phyloP scores from a whole-genome alignment of 1,284 basidiomycete genomes.

The Papiliotrema flavescens region DNA sequence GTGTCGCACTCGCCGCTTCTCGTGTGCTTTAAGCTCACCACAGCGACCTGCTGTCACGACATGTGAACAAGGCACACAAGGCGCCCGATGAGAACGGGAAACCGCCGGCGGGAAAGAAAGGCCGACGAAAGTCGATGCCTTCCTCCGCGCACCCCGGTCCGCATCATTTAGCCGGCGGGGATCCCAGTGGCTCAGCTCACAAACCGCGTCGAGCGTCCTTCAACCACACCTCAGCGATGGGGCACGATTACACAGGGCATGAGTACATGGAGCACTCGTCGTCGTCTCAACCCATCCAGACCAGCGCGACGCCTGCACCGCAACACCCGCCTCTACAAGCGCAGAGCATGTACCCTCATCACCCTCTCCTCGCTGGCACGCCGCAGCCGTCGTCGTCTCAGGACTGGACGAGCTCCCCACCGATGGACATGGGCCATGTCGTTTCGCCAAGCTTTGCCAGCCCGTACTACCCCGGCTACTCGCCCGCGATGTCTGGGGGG shows the following conservation, averaged over 20 bases:
- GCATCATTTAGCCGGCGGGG: neutral
- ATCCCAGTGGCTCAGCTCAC: neutral
- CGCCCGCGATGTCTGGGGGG: neutral
- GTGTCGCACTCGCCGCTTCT: constrained; percentile 20
- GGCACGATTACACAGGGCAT: neutral
- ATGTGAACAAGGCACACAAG: constrained; percentile 80
- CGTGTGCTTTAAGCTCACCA: neutral
- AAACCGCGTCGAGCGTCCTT: neutral
- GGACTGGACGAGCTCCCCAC: neutral
- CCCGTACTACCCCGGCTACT: neutral
- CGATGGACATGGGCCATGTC: neutral
- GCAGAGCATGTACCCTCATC: constrained; percentile 42
- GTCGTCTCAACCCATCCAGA: neutral
- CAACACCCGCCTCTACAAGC: constrained; percentile 25
- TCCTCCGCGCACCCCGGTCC: neutral
- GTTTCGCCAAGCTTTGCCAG: neutral
- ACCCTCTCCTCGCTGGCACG: constrained; percentile 27
- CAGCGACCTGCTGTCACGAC: constrained; percentile 79
- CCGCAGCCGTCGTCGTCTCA: neutral
- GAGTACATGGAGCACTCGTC: neutral
- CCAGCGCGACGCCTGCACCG: neutral
- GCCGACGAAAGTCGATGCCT: constrained; percentile 29
- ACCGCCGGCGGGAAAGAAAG: constrained; percentile 32
- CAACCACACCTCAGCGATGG: neutral
- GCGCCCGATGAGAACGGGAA: constrained; percentile 55